These are phyloP conservation scores for Starmerella stellata DNA, from an alignment of 805 yeast genomes.

Conservation along the genomic window DNA sequence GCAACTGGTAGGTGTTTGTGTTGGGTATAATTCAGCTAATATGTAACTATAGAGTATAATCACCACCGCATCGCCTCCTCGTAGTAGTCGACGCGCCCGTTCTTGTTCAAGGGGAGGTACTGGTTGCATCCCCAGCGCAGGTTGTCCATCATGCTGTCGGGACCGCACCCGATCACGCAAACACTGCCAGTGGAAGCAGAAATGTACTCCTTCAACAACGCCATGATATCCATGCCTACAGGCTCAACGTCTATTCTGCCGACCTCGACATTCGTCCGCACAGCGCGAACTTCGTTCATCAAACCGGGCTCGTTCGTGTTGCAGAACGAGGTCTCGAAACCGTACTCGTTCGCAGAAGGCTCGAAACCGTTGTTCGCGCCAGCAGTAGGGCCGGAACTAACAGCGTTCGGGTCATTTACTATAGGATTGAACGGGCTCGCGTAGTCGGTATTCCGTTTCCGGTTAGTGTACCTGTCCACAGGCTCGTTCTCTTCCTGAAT, in stretches of 20 bases:
- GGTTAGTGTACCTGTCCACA: no score
- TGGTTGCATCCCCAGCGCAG: constrained; percentile 13
- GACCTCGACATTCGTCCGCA: not conserved
- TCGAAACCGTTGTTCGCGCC: not conserved
- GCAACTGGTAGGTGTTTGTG: no score
- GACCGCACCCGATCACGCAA: constrained; percentile 23
- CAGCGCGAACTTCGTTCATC: not conserved
- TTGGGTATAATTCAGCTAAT: no score
- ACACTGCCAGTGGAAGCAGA: constrained; percentile 21
- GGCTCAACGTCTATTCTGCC: constrained; percentile 4
- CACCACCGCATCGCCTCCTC: constrained; percentile 67
- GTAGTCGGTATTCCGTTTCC: not conserved
- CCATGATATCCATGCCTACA: constrained; percentile 8
- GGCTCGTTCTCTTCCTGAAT: no score
- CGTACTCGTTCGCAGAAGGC: no score
- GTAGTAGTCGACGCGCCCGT: constrained; percentile 42
- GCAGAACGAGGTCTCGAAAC: no score
- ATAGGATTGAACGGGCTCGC: not conserved
- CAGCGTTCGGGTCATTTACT: not conserved
- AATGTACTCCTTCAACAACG: constrained; percentile 4
- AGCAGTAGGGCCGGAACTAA: not conserved
- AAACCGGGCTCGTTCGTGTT: not conserved
- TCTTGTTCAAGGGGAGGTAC: constrained; percentile 13
- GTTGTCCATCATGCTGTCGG: constrained; percentile 18
- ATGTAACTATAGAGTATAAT: no score